Evolutionary conservation across 495 filamentous ascomycete genomes (phyloP), one percentile per base, ranked within the genome.

Genomic region (Xylaria bambusicola): DNA sequence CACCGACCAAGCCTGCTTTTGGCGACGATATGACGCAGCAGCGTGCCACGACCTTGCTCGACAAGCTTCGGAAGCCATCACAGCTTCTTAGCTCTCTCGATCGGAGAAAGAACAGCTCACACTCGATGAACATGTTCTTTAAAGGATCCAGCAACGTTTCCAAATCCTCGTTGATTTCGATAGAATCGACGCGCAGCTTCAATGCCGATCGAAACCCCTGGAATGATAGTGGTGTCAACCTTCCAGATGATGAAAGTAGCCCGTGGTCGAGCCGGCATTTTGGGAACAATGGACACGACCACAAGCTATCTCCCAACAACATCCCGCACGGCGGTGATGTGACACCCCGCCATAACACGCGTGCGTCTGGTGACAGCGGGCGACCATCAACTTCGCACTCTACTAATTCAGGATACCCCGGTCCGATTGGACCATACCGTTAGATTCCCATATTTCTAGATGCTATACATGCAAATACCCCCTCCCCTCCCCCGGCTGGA

Each of bases 141-240:
- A 96, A 93, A 79, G 92, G 91, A 48, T 96, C 92, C 38, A 90
- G 78, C 80, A 97, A 97, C 69, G 92, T 93, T 48, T 96, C 92
- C 53, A 95, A 94, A 75, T 91, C 92, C 40, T 97, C 93, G 23
- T 84, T 97, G 50, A 89, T 93, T 61, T 94, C 90, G 58, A 91
- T 96, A 77, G 93, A 97, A 69, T 95, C 91, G 21, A 90, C 90
- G 35, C 87, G 91, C 69, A 94, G 90, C 73, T 83, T 84, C 71
- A 83, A 83, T 52, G 90, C 91, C 68, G 94, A 95, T 73, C 90
- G 92, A 69, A 96, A 96, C 74, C 92, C 92, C 62, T 97, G 93
- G 93, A 96, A 96, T 71, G 93, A 97, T 75, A 93, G 89, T 63
- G 93, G 91, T 58, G 89, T 97, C 68, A 96, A 96, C 69, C 87